phyloP scores from a whole-genome alignment of 371 early-diverging fungal species.

The Lichtheimia corymbifera region DNA sequence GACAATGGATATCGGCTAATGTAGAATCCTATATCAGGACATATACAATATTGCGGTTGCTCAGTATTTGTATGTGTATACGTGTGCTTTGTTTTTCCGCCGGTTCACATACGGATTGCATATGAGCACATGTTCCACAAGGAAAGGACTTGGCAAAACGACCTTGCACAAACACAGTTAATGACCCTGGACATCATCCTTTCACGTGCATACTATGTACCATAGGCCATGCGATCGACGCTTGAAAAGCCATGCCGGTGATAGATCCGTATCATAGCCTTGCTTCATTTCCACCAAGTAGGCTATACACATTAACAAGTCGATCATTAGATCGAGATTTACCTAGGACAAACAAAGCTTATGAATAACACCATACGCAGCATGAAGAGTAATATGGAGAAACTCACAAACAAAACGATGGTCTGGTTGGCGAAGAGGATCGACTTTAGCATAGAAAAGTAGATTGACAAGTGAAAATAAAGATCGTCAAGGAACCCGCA shows the following conservation, averaged over 20 bases:
- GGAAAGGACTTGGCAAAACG: constrained; percentile 35
- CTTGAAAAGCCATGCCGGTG: constrained; percentile 65
- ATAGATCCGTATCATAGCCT: constrained; percentile 41
- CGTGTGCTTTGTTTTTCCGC: background rate
- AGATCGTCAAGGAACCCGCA: constrained; percentile 18
- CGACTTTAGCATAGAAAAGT: constrained; percentile 8
- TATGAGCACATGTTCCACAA: constrained; percentile 22
- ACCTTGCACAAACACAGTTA: constrained; percentile 35
- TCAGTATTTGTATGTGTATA: constrained; percentile 12
- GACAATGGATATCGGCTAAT: constrained; percentile 31
- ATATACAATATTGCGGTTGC: background rate
- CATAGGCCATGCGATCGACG: constrained; percentile 55
- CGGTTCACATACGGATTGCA: constrained; percentile 17
- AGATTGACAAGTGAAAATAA: constrained; percentile 15
- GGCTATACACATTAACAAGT: constrained; percentile 62
- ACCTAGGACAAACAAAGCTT: constrained; percentile 28
- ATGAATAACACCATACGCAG: too few species aligned
- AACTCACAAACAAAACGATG: constrained; percentile 30
- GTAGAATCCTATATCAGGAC: constrained; percentile 23
- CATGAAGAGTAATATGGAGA: constrained; percentile 18
- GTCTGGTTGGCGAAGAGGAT: constrained; percentile 20
- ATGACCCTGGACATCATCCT: background rate
- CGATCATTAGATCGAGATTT: constrained; percentile 58
- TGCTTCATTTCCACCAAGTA: constrained; percentile 69
- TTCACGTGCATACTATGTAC: constrained; percentile 18